These are phyloP conservation scores for Suillus clintonianus DNA, from an alignment of 768 basidiomycete species.

Conservation along the genomic window DNA sequence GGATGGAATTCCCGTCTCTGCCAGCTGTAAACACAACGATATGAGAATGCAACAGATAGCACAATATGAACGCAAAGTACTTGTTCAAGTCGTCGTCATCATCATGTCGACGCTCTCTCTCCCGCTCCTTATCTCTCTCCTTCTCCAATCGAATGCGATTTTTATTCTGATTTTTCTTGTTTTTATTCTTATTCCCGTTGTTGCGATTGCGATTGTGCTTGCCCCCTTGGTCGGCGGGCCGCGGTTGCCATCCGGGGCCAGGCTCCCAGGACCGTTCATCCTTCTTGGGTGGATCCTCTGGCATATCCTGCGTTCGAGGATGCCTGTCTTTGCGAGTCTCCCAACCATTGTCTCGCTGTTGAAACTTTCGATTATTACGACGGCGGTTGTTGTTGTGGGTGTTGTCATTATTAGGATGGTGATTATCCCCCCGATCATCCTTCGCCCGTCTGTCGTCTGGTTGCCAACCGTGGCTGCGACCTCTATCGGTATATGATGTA, in stretches of 20 bases:
- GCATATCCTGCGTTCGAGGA: constrained; percentile 24
- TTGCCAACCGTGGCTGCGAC: constrained; percentile 45
- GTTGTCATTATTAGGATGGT: constrained; percentile 28
- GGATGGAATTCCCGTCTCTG: constrained; percentile 55
- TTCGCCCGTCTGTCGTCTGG: constrained; percentile 41
- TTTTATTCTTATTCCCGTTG: constrained; percentile 40
- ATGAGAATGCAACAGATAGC: constrained; percentile 9
- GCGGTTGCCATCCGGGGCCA: constrained; percentile 65
- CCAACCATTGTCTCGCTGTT: constrained; percentile 49
- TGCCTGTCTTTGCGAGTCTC: constrained; percentile 45
- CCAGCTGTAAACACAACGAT: constrained; percentile 50
- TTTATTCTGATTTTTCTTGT: constrained; percentile 36
- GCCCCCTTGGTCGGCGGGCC: constrained; percentile 36
- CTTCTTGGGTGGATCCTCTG: constrained; percentile 17
- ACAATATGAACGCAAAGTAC: constrained; percentile 38
- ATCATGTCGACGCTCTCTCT: constrained; percentile 50
- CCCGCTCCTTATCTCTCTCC: constrained; percentile 28
- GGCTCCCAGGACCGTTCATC: constrained; percentile 75
- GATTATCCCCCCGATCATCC: constrained; percentile 38
- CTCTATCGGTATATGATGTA: constrained; percentile 43
- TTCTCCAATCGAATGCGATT: constrained; percentile 34
- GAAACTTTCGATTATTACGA: constrained; percentile 16
- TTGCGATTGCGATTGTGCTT: constrained; percentile 38
- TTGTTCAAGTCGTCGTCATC: constrained; percentile 71
- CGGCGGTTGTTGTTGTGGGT: constrained; percentile 32